phyloP scores from a whole-genome alignment of 2,329 filamentous ascomycete genomes.

The Didymella pinodella region DNA sequence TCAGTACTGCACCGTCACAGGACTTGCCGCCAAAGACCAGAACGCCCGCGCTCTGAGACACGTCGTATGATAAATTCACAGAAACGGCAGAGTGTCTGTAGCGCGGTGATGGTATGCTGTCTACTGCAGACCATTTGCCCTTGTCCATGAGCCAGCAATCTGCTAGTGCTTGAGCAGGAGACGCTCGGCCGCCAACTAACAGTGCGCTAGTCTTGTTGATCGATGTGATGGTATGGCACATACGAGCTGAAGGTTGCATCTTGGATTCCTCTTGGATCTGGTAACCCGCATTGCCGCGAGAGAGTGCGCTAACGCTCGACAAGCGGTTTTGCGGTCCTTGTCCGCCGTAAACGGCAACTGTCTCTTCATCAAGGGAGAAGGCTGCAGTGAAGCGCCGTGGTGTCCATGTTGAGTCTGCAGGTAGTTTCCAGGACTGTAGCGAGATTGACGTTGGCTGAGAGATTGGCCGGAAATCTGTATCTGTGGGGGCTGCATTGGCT shows the following conservation, averaged over 20 bases:
- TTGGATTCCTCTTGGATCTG: slow-evolving; percentile 44
- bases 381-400: slow-evolving; percentile 53
- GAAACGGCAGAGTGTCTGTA: slow-evolving; percentile 76
- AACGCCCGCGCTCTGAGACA: slow-evolving; percentile 53
- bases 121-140: slow-evolving; percentile 68
- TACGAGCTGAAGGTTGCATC: slow-evolving; percentile 52
- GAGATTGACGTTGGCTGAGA: slow-evolving; percentile 22
- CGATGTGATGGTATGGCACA: slow-evolving; percentile 80
- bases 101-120: slow-evolving; percentile 72
- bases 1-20: slow-evolving; percentile 52
- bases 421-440: slow-evolving; percentile 26
- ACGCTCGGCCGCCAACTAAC: slow-evolving; percentile 79
- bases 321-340: slow-evolving; percentile 59
- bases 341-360: slow-evolving; percentile 55
- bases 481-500: slow-evolving; percentile 1
- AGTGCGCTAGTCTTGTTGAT: slow-evolving; percentile 67
- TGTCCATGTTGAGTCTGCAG: slow-evolving; percentile 25
- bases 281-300: slow-evolving; percentile 26
- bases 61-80: slow-evolving; percentile 53
- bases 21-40: slow-evolving; percentile 58
- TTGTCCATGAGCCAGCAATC: slow-evolving; percentile 79
- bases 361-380: slow-evolving; percentile 41
- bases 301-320: slow-evolving; percentile 53
- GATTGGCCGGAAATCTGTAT: not conserved
- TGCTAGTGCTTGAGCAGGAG: slow-evolving; percentile 71